Percentiles rank a stretch among this genome's conserved stretches.
Evolutionary conservation across 2,329 filamentous ascomycete genomes (phyloP).

Genomic region (Clonostachys rosea): DNA sequence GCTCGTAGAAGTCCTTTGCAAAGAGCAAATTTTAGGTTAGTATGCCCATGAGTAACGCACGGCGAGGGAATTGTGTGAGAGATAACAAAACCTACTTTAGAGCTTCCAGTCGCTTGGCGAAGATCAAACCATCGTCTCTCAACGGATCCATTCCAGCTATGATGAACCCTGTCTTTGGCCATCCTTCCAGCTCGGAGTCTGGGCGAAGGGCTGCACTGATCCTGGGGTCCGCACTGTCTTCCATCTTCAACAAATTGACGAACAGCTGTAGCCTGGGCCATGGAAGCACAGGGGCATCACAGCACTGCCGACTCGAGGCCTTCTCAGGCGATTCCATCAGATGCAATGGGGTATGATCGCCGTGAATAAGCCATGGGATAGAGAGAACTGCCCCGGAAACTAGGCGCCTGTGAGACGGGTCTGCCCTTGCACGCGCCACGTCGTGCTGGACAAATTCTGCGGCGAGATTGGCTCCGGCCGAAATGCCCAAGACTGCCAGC

Average conservation of each 20-base stretch:
- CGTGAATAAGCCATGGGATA: constrained; percentile 33
- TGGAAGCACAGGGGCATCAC: constrained; percentile 37
- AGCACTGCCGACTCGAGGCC: constrained; percentile 27
- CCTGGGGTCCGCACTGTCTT: constrained; percentile 14
- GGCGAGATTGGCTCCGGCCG: constrained; percentile 33
- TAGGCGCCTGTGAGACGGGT: constrained; percentile 3
- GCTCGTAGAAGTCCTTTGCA: constrained; percentile 12
- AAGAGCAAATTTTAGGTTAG: background rate
- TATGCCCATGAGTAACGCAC: no score
- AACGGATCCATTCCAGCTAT: constrained; percentile 17
- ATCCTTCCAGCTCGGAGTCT: constrained; percentile 12
- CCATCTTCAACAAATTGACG: constrained; percentile 11
- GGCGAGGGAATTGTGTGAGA: no score
- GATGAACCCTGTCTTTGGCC: constrained; percentile 15
- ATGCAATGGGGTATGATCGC: constrained; percentile 16
- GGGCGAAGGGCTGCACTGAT: constrained; percentile 24
- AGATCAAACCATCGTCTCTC: constrained; percentile 16
- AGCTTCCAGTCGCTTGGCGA: constrained; percentile 14
- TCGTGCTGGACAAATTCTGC: constrained; percentile 10
- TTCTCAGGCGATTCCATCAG: constrained; percentile 27
- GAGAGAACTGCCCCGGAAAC: constrained; percentile 39
- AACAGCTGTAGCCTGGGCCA: constrained; percentile 21
- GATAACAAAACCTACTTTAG: constrained; percentile 7
- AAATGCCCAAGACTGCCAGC: constrained; percentile 31
- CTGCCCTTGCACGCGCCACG: background rate